A percentile compares a stretch with the other conserved stretches of the same genome.
These are phyloP conservation scores for Wickerhamomyces alni DNA, from an alignment of 805 yeast species.

Conservation along the genomic window DNA sequence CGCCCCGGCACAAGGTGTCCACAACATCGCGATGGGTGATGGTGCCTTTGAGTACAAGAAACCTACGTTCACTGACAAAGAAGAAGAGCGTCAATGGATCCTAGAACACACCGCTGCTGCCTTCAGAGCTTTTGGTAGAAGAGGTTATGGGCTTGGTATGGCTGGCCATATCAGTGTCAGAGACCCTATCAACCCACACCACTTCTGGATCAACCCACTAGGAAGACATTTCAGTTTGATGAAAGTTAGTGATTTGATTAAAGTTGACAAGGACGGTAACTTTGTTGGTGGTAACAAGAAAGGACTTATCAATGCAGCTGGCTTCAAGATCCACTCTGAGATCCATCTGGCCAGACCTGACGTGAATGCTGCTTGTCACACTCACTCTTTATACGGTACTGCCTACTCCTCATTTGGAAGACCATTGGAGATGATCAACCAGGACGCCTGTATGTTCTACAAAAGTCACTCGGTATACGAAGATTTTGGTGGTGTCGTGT, in stretches of 20 bases:
- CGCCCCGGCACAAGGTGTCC: slow-evolving; percentile 42
- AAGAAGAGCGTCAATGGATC: slow-evolving; percentile 47
- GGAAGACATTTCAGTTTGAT: slow-evolving; percentile 67
- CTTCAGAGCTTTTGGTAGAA: slow-evolving; percentile 75
- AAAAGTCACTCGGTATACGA: slow-evolving; percentile 58
- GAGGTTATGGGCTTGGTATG: slow-evolving; percentile 67
- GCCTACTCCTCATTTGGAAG: slow-evolving; percentile 60
- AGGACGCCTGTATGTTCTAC: slow-evolving; percentile 67
- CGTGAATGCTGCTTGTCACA: slow-evolving; percentile 66
- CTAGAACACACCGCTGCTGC: slow-evolving; percentile 80
- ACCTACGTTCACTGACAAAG: slow-evolving; percentile 45
- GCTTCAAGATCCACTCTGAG: slow-evolving; percentile 65
- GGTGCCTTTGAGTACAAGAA: slow-evolving; percentile 39
- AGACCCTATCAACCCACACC: slow-evolving; percentile 74
- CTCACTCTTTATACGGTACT: slow-evolving; percentile 61
- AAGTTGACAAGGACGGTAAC: slow-evolving; percentile 56
- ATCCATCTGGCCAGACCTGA: slow-evolving; percentile 65
- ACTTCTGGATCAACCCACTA: slow-evolving; percentile 88
- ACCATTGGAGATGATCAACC: slow-evolving; percentile 73
- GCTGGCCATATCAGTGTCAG: slow-evolving; percentile 86
- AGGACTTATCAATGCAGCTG: slow-evolving; percentile 58
- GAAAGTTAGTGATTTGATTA: slow-evolving; percentile 58
- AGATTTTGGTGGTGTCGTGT: slow-evolving; percentile 76
- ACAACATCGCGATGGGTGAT: slow-evolving; percentile 52
- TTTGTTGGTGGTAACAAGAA: slow-evolving; percentile 50